Base-by-base conservation (phyloP, 352 stramenopile genomes). In the Elongisporangium prolatum region DNA sequence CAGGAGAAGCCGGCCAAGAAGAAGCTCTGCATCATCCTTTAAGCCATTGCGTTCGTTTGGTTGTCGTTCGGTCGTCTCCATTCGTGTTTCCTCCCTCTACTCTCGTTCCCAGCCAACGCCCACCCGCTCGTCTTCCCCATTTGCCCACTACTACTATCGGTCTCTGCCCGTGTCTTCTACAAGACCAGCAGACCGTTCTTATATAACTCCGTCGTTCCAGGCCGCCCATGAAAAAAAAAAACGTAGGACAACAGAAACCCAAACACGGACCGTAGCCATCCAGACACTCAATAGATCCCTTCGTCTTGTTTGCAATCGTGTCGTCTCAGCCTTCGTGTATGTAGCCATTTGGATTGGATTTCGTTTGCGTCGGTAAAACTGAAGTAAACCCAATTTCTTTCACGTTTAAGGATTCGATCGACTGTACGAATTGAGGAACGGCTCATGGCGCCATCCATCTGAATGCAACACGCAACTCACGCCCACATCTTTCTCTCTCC, bases 1-100 rank as follows among this genome's bases (percentile, higher is more conserved):
- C 81, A 77, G 48, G 63, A 84, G 60, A 86, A 89, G 69, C 71
- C 77, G 53, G 71, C 59, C 24, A 82, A 89, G 61, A 86, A 90
- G 73, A 86, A 81, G 54, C 67, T 73, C 44, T 70, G 86, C 64
- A 80, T 59, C 49, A 85, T 82, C 59, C 60, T 84, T 37, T 74
- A 74, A 54, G 44, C 18, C 37, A 11, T 10, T 47, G 34, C 9
- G 28, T 14, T 22, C n/a, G 52, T 25, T 51, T 21, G 24, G 25
- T 49, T 48, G 34, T 28, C 54, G 34, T 44, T 44, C 34, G 34
- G 34, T 44, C 34, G 34, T 17, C 34, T 44, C 34, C 34, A 44
- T 44, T 44, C 11, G 34, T 44, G 34, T 17, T 11, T 16, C 10
- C 13, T 10, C 6, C 34, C 34, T 44, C 34, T 44, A 13, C 34